These are phyloP conservation scores for Striga asiatica DNA, from an alignment of 257 asterid genomes.

Conservation along the genomic window DNA sequence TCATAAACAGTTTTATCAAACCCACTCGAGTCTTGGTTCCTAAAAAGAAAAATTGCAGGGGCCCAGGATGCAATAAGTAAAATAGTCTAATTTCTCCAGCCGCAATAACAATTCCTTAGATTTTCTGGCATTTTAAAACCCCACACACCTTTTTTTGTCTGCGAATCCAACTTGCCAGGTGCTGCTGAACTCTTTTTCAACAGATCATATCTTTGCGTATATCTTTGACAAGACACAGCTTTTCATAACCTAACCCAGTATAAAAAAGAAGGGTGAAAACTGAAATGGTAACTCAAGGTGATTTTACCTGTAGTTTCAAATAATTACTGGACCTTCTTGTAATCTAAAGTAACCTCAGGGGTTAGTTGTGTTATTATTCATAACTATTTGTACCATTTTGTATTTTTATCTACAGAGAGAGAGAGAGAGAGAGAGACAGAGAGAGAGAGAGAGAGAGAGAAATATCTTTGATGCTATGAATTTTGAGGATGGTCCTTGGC, in stretches of 20 bases:
- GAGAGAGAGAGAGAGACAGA: neutral
- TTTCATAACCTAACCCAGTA: neutral
- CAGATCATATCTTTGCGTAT: too few relatives aligned
- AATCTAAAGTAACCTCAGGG: neutral
- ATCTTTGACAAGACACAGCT: neutral
- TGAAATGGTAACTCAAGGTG: neutral
- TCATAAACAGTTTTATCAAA: too few relatives aligned
- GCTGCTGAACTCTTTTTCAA: neutral
- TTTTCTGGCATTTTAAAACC: neutral
- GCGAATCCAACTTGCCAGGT: neutral
- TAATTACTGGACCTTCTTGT: neutral
- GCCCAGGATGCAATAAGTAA: too few relatives aligned
- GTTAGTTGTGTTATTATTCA: neutral
- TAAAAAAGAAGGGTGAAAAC: neutral
- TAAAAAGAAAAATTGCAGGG: too few relatives aligned
- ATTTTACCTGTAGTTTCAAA: too few relatives aligned
- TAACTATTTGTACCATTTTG: too few relatives aligned
- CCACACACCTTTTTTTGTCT: neutral
- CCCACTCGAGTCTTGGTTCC: too few relatives aligned
- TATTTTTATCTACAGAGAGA: too few relatives aligned
- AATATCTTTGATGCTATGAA: constrained; percentile 7
- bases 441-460: neutral
- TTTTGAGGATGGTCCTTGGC: constrained; percentile 12
- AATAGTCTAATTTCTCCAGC: too few relatives aligned
- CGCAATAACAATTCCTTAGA: too few relatives aligned